Evolutionary conservation across 768 basidiomycete genomes (phyloP).

Genomic region (Naganishia onofrii): DNA sequence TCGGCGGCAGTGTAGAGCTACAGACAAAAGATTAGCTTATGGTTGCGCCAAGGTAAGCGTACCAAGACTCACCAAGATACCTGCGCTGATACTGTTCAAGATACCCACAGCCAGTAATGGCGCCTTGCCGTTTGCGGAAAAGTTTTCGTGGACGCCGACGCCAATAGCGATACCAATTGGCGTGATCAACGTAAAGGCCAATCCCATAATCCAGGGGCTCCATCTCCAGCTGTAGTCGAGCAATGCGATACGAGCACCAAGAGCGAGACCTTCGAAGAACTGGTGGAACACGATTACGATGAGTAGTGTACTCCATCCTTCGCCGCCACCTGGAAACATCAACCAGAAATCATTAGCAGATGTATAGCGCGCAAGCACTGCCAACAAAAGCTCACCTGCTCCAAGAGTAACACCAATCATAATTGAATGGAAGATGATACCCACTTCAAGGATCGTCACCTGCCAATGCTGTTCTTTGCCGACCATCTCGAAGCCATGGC

Average conservation of each 20-base stretch:
- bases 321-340: slow-evolving; percentile 32
- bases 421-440: slow-evolving; percentile 47
- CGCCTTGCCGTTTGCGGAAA: slow-evolving; percentile 29
- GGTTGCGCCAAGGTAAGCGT: neutral
- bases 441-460: slow-evolving; percentile 41
- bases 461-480: slow-evolving; percentile 43
- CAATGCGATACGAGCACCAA: slow-evolving; percentile 43
- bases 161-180: slow-evolving; percentile 47
- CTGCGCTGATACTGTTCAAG: slow-evolving; percentile 36
- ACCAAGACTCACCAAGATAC: slow-evolving; percentile 33
- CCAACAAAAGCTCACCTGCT: slow-evolving; percentile 4
- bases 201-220: slow-evolving; percentile 37
- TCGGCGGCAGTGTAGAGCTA: slow-evolving; percentile 42
- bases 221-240: slow-evolving; percentile 35
- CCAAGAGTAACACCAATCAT: slow-evolving; percentile 53
- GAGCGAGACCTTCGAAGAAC: slow-evolving; percentile 46
- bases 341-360: slow-evolving; percentile 17
- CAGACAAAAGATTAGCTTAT: neutral
- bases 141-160: slow-evolving; percentile 27
- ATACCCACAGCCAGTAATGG: slow-evolving; percentile 37
- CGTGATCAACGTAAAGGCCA: slow-evolving; percentile 47
- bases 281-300: slow-evolving; percentile 50
- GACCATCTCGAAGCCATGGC: slow-evolving; percentile 17
- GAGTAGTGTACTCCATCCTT: slow-evolving; percentile 49
- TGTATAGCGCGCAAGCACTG: neutral